Percentiles rank a stretch among this genome's conserved stretches.
phyloP scores from a whole-genome alignment of 2,329 filamentous ascomycete species.

The Geosmithia flava region DNA sequence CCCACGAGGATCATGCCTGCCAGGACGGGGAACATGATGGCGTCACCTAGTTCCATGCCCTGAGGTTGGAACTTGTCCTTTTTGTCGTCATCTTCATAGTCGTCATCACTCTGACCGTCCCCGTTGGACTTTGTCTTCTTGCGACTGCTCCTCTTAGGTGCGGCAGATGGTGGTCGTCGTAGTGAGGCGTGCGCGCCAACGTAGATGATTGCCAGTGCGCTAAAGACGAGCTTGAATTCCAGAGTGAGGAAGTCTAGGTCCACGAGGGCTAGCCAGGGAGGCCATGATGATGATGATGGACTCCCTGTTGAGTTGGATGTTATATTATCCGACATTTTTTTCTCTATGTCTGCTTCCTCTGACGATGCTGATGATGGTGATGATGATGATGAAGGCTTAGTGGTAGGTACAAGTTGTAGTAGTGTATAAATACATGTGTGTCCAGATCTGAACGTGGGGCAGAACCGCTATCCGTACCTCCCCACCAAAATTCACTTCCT shows the following conservation, averaged over 20 bases:
- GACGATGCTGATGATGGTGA: neutral
- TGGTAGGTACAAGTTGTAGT: too few species aligned
- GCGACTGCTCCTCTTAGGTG: conserved; percentile 18
- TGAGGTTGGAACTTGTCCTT: conserved; percentile 37
- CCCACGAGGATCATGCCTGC: conserved; percentile 60
- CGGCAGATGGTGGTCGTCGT: conserved; percentile 70
- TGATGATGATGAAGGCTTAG: neutral
- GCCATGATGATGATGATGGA: conserved; percentile 13
- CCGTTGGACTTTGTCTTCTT: neutral
- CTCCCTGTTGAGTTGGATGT: neutral
- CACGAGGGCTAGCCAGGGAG: conserved; percentile 17
- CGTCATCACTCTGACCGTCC: neutral
- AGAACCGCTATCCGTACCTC: too few species aligned
- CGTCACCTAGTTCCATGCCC: conserved; percentile 57
- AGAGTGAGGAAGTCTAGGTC: conserved; percentile 29
- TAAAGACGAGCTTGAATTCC: conserved; percentile 38
- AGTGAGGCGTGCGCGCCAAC: conserved; percentile 77
- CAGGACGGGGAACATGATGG: conserved; percentile 70
- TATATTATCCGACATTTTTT: neutral
- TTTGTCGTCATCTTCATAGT: conserved; percentile 10
- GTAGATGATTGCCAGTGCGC: conserved; percentile 74
- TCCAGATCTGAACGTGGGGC: too few species aligned
- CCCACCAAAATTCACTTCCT: too few species aligned
- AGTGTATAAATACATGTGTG: too few species aligned
- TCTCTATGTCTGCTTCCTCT: neutral